Evolutionary conservation across 2,329 filamentous ascomycete species (phyloP).

Genomic region (Ophiognomonia clavigignenti-juglandacearum): DNA sequence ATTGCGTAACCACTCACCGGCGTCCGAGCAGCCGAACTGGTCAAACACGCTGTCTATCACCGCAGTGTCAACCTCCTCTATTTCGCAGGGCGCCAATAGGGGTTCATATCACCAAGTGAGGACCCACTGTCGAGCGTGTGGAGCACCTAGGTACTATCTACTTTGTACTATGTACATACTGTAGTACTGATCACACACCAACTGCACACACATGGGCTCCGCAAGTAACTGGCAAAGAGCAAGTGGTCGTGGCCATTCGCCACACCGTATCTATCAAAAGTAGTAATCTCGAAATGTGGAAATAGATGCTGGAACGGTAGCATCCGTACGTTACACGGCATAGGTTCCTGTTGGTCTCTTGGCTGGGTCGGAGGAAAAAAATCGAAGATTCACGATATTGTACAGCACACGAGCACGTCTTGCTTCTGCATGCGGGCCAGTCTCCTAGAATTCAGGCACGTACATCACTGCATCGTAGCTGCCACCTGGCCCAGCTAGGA

Average conservation of each 20-base stretch:
- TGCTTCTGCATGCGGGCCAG: background rate
- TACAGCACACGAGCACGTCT: background rate
- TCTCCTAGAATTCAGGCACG: no score
- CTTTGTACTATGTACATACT: no score
- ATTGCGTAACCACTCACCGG: constrained; percentile 11
- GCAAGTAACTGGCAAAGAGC: no score
- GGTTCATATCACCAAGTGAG: constrained; percentile 1
- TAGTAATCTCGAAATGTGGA: background rate
- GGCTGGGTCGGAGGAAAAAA: background rate
- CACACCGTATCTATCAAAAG: background rate
- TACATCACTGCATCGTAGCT: no score
- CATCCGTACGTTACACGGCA: constrained; percentile 5
- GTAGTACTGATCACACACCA: no score
- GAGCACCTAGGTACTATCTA: no score
- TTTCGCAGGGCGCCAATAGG: constrained; percentile 12
- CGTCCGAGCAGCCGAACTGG: background rate
- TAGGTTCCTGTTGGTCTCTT: constrained; percentile 3
- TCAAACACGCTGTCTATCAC: constrained; percentile 14
- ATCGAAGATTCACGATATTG: no score
- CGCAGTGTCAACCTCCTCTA: constrained; percentile 16
- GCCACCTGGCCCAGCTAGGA: no score
- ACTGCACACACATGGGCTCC: no score
- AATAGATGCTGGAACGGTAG: constrained; percentile 3
- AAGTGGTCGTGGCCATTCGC: background rate
- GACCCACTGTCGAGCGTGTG: constrained; percentile 4